phyloP scores from a whole-genome alignment of 2,329 filamentous ascomycete genomes.

The Clarireedia monteithiana region DNA sequence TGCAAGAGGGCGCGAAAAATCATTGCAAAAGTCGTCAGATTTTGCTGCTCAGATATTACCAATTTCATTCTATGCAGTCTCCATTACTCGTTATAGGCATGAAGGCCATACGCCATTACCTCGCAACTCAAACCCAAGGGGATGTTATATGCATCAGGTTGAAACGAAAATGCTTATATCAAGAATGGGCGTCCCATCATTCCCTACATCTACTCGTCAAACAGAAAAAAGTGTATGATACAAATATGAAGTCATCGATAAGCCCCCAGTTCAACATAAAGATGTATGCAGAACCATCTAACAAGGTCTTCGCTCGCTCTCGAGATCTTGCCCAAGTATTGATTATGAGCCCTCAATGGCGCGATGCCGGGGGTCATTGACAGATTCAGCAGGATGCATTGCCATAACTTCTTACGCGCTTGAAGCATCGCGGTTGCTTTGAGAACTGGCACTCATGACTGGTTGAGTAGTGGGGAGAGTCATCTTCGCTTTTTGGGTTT shows the following conservation, averaged over 20 bases:
- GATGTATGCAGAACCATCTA: background rate
- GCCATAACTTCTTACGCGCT: constrained; percentile 17
- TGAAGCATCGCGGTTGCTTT: constrained; percentile 85
- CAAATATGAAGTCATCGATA: constrained; percentile 2
- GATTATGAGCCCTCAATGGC: background rate
- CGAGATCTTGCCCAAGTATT: background rate
- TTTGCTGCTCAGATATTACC: background rate
- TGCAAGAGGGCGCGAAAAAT: too few species aligned
- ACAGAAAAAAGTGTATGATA: constrained; percentile 7
- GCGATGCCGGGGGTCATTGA: background rate
- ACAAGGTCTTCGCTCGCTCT: background rate
- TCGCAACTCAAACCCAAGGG: constrained; percentile 7
- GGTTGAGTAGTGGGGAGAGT: constrained; percentile 59
- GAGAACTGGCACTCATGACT: constrained; percentile 80
- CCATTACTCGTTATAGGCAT: constrained; percentile 21
- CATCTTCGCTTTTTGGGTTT: constrained; percentile 59
- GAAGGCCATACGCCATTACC: constrained; percentile 14
- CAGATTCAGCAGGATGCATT: background rate
- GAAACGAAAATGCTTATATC: background rate
- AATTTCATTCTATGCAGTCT: constrained; percentile 13
- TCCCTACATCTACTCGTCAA: constrained; percentile 5
- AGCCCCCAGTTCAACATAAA: background rate
- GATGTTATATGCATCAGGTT: constrained; percentile 6
- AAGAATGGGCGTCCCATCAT: background rate
- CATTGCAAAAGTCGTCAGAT: background rate